These are phyloP conservation scores for Talaromyces atroroseus DNA, from an alignment of 2,329 filamentous ascomycete genomes.

Conservation along the genomic window DNA sequence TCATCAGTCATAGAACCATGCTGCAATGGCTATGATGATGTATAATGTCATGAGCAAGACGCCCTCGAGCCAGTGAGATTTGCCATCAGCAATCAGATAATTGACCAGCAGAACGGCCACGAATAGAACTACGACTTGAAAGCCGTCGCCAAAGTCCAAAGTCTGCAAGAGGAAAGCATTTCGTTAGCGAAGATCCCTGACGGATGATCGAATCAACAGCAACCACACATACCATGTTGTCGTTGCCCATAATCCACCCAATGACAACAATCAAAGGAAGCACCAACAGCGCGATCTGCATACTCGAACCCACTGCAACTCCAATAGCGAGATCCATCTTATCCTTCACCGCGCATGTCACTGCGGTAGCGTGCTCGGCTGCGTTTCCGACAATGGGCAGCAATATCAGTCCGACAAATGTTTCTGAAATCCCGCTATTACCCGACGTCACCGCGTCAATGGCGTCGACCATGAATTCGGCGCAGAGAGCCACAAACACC, in stretches of 20 bases:
- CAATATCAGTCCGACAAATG: constrained; percentile 60
- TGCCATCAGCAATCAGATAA: constrained; percentile 58
- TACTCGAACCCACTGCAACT: constrained; percentile 59
- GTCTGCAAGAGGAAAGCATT: constrained; percentile 39
- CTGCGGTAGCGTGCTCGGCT: constrained; percentile 60
- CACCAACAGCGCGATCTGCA: constrained; percentile 61
- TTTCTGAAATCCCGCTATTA: constrained; percentile 47
- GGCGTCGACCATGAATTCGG: constrained; percentile 59
- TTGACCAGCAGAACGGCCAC: constrained; percentile 51
- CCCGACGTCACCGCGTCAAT: constrained; percentile 50
- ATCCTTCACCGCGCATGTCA: constrained; percentile 58
- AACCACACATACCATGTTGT: constrained; percentile 53
- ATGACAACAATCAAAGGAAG: constrained; percentile 57
- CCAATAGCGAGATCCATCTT: constrained; percentile 65
- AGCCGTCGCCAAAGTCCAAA: constrained; percentile 71
- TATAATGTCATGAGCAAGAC: constrained; percentile 56
- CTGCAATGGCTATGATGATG: constrained; percentile 56
- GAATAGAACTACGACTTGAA: constrained; percentile 68
- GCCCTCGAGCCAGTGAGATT: constrained; percentile 57
- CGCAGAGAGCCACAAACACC: constrained; percentile 72
- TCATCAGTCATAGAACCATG: constrained; percentile 40
- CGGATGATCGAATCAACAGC: not conserved
- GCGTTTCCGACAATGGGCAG: constrained; percentile 63
- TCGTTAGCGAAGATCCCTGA: not conserved
- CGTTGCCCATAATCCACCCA: constrained; percentile 54